Base-by-base conservation (phyloP, 768 basidiomycete species). In the Cantharellus anzutake region DNA sequence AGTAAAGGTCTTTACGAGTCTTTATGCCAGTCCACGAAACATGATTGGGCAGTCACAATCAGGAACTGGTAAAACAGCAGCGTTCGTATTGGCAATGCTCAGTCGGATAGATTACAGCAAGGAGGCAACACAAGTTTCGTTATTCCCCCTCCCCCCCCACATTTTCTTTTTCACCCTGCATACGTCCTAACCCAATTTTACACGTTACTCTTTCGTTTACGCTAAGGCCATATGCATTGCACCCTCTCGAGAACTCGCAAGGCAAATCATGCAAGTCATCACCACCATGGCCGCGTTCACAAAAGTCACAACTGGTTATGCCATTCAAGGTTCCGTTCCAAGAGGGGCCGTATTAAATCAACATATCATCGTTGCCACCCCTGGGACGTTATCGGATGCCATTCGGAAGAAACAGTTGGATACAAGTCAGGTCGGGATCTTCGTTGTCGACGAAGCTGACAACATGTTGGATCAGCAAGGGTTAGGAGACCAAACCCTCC, bases 1-100 rank as follows among this genome's bases (percentile, higher is more conserved):
- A 61, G 11, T 11, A 11, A 50, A 48, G 44, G 44, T 48, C 44
- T 48, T 29, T 11, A 11, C 35, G 35, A 55, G 14, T 14, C 60
- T 62, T 7, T 41, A 42, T 29, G 20, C 0, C 68, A 99, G 94
- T n/a, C 86, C 94, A 5, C 84, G 83, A 58, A 98, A 98, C 72
- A 93, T 98, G 85, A 98, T 98, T 68, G 96, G 92, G 16, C 96
- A 99, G 73, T 98, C 93, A 57, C 96, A 99, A 67, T 98, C 96
- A 41, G 96, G 96, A 42, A 99, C 96, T 4, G 96, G 96, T 56
- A 99, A 99, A 74, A 98, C 96, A 2, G 96, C 96, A 3, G 96
- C 96, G 5, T 99, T 99, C 69, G 89, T 92, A 7, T 76, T 99
- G 56, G 93, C 94, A 5, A 98, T 99, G 93, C 78, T 98, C 14